These are phyloP conservation scores for Suillus discolor DNA, from an alignment of 768 basidiomycete species.

Conservation along the genomic window DNA sequence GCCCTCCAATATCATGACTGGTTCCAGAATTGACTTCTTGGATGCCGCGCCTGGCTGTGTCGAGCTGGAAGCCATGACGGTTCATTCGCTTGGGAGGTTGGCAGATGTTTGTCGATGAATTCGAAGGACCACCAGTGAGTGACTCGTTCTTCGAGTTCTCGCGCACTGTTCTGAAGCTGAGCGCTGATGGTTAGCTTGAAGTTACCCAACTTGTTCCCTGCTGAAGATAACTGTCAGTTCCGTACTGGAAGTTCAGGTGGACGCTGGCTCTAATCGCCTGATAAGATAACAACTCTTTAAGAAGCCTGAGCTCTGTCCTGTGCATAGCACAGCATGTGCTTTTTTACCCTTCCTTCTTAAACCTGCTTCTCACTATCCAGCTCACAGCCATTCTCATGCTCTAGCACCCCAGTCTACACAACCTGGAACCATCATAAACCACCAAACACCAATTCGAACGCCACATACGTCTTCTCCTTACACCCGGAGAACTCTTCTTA, in stretches of 20 bases:
- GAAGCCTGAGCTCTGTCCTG: background rate
- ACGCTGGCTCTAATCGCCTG: background rate
- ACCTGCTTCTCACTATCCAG: background rate
- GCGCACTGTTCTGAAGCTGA: background rate
- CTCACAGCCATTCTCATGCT: background rate
- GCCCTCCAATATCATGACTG: background rate
- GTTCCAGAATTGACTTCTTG: background rate
- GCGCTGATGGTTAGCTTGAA: background rate
- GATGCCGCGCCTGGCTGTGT: background rate
- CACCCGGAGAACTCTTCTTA: too few relatives aligned
- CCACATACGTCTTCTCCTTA: too few relatives aligned
- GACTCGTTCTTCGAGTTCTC: background rate
- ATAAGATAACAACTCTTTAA: too few relatives aligned
- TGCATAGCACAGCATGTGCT: background rate
- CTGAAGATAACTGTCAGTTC: background rate
- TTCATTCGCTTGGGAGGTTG: background rate
- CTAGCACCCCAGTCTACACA: background rate
- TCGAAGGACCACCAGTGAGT: background rate
- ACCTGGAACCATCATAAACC: too few relatives aligned
- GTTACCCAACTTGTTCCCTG: background rate
- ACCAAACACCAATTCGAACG: too few relatives aligned
- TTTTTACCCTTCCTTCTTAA: background rate
- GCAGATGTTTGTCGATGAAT: background rate
- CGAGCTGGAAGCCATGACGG: background rate
- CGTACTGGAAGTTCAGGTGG: background rate